phyloP scores from a whole-genome alignment of 129 eudicot genomes.

The Flaveria robusta region DNA sequence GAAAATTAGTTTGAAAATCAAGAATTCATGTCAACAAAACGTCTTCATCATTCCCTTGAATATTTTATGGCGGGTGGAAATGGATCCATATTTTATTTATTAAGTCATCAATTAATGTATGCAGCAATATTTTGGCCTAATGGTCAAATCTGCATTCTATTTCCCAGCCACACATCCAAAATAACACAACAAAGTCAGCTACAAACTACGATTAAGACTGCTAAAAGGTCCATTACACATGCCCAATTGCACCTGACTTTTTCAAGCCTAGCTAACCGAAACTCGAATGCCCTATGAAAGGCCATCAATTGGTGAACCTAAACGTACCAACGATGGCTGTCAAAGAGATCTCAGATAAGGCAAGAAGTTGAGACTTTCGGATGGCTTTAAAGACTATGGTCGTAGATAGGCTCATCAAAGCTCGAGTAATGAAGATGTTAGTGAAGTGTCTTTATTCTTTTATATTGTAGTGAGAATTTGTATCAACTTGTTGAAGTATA shows the following conservation, averaged over 20 bases:
- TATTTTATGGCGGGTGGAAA: not conserved
- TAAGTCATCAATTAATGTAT: not conserved
- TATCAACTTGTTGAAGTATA: not conserved
- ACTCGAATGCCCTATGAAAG: conserved; percentile 5
- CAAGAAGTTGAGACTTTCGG: conserved; percentile 14
- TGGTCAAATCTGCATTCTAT: not conserved
- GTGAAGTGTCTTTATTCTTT: not conserved
- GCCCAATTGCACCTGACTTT: conserved; percentile 20
- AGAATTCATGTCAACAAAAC: not conserved
- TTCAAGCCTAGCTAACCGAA: conserved; percentile 13
- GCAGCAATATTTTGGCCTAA: not conserved
- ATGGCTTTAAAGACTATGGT: conserved; percentile 7
- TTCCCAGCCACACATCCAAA: not conserved
- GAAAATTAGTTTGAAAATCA: not conserved
- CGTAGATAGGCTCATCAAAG: not conserved
- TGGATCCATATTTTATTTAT: not conserved
- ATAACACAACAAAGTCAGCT: conserved; percentile 13
- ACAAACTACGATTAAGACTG: not conserved
- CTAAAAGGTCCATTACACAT: conserved; percentile 21
- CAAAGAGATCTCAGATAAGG: not conserved
- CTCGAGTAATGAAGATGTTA: not conserved
- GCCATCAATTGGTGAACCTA: not conserved
- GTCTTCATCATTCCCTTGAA: conserved; percentile 10
- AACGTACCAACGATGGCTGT: not conserved
- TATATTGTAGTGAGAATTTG: conserved; percentile 3